Conservation (phyloP, 2,329 filamentous ascomycete genomes). For the Phaeosphaeriaceae sp. region DNA sequence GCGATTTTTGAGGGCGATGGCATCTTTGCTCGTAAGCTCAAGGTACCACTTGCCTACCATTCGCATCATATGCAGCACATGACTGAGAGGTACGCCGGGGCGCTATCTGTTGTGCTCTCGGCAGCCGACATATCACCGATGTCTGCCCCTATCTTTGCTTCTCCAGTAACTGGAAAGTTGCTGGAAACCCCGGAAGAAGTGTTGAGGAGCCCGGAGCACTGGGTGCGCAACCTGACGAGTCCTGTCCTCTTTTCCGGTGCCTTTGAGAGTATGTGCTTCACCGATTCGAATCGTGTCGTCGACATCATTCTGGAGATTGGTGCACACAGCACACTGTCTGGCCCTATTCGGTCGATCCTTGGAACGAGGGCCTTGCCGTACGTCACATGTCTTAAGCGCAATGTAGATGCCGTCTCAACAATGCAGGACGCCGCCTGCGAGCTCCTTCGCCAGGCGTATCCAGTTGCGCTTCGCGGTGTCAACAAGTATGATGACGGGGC, state of each 20-base stretch:
- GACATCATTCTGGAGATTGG: constrained; percentile 22
- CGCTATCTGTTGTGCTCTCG: constrained; percentile 13
- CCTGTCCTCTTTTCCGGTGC: constrained; percentile 20
- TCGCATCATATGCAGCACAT: constrained; percentile 51
- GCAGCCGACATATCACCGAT: constrained; percentile 5
- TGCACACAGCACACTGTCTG: constrained; percentile 16
- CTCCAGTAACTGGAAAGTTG: constrained; percentile 23
- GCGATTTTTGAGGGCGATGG: constrained; percentile 44
- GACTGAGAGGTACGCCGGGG: constrained; percentile 20
- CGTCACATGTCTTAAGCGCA: constrained; percentile 12
- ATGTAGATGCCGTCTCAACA: constrained; percentile 10
- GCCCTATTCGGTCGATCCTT: constrained; percentile 13
- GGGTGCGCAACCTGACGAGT: constrained; percentile 33
- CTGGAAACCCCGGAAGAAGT: no score
- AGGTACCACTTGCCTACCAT: constrained; percentile 56
- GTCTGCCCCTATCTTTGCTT: constrained; percentile 13
- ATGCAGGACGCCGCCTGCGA: constrained; percentile 13
- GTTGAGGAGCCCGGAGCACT: constrained; percentile 22
- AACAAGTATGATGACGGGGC: constrained; percentile 12
- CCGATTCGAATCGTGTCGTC: background rate
- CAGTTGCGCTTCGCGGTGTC: constrained; percentile 11
- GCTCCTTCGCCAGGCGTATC: background rate
- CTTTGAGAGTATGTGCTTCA: constrained; percentile 3
- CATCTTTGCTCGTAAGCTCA: constrained; percentile 50
- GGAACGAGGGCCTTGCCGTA: background rate